Evolutionary conservation across 441 rosid genomes (phyloP).

Genomic region (Geranium incanum): DNA sequence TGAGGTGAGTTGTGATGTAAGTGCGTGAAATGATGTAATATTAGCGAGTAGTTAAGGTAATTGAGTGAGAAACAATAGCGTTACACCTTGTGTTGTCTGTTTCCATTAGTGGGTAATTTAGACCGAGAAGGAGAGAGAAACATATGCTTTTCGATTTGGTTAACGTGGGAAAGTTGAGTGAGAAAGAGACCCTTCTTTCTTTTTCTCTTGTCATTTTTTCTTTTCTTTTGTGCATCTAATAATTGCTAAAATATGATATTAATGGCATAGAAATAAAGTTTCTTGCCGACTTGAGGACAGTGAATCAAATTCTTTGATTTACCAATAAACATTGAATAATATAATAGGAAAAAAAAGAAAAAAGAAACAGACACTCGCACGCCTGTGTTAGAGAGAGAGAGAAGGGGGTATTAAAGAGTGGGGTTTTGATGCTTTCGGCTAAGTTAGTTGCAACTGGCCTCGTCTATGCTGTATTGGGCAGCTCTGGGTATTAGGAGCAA

Average conservation of each 20-base stretch:
- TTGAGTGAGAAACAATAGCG: background rate
- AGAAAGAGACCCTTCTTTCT: conserved; percentile 27
- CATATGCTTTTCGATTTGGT: conserved; percentile 58
- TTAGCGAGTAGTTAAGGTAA: background rate
- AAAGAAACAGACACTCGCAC: no score
- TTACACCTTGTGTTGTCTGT: background rate
- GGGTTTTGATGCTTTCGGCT: no score
- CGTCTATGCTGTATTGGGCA: no score
- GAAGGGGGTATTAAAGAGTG: conserved; percentile 22
- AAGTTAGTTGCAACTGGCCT: conserved; percentile 31
- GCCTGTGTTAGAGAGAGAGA: conserved; percentile 3
- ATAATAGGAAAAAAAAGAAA: no score
- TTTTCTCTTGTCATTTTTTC: conserved; percentile 1
- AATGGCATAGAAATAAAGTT: no score
- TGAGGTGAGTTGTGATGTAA: no score
- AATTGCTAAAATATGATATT: no score
- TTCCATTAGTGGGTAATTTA: conserved; percentile 13
- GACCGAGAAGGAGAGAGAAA: background rate
- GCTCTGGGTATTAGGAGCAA: no score
- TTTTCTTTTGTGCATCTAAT: background rate
- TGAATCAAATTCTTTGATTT: no score
- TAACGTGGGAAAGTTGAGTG: conserved; percentile 48
- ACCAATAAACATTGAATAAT: no score
- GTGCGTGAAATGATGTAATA: background rate
- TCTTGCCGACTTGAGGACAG: no score